Base-by-base conservation (phyloP, 176 grass and related monocot species). In the Juncus effusus region DNA sequence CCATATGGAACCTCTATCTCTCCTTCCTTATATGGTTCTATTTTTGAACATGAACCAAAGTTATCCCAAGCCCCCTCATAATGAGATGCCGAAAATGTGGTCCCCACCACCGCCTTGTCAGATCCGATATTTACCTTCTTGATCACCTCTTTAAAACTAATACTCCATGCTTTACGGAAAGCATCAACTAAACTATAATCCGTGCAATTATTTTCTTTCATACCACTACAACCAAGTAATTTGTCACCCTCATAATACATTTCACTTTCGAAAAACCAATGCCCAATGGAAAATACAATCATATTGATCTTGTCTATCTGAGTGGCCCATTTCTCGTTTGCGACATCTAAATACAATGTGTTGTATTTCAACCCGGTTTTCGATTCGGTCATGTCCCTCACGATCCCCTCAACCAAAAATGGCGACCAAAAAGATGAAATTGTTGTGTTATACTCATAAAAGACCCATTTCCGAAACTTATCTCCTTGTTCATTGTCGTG, bases 21-120 rank as follows among this genome's bases (percentile, higher is more conserved):
- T 6, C 78, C 85, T 3, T 85, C 79, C 76, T 0, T 59, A 75
- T 78, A 94, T 11, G 90, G 90, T 40, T 15, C 2, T 13, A 5
- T 83, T 69, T 52, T 88, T 12, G 51, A 10, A 70, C 90, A 94
- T 28, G 90, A 51, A 13, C 63, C 58, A 5, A 77, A 72, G 35
- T 79, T 81, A 47, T 77, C 60, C 55, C 61, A 67, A 14, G 55
- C 47, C 3, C 79, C 84, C 0, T 94, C 85, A 76, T 89, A 94
- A 61, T 94, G 85, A 1, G 73, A 5, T 42, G 85, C 82, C 47
- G 85, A 84, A 79, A 85, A 89, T 5, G 85, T 89, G 2, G 76
- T 47, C 61, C 79, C 10, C 49, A 84, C 85, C 54, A 80, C 85
- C 2, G 54, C 73, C 6, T 69, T 28, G 0, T 19, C 51, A 8